Conservation (phyloP, 345 rosid genomes). For the Syzygium oleosum region DNA sequence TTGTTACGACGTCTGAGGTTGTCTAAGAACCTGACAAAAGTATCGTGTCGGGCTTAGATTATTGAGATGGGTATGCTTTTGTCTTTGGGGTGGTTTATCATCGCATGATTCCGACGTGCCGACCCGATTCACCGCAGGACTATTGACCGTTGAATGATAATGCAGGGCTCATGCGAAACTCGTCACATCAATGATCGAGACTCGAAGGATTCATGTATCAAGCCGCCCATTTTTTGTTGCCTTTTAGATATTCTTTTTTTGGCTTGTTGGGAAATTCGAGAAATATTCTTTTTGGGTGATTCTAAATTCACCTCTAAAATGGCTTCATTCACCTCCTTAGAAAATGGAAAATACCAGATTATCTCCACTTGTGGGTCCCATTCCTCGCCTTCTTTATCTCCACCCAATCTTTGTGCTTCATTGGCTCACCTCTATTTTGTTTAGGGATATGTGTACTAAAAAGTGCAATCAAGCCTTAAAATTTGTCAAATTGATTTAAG, state of each 20-base stretch:
- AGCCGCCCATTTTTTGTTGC: rapidly evolving
- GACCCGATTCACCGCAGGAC: rapidly evolving
- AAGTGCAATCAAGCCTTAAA: too few species aligned
- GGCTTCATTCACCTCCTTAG: background rate
- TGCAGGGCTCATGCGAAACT: background rate
- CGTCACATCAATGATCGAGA: background rate
- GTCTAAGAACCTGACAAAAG: background rate
- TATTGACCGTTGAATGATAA: background rate
- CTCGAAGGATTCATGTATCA: too few species aligned
- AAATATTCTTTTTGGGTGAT: background rate
- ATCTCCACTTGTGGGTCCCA: background rate
- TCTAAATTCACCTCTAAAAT: background rate
- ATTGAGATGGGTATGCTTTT: background rate
- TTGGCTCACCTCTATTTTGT: too few species aligned
- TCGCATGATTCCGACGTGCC: rapidly evolving
- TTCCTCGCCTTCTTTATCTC: background rate
- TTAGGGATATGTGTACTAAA: too few species aligned
- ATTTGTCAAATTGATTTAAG: too few species aligned
- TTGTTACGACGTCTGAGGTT: background rate
- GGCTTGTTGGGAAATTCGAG: background rate
- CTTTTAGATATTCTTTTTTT: background rate
- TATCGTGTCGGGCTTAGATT: background rate
- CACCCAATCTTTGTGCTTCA: background rate
- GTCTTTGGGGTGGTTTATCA: background rate
- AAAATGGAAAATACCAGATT: background rate